Evolutionary conservation across 306 rosid genomes (phyloP).

Genomic region (Castanea sativa): DNA sequence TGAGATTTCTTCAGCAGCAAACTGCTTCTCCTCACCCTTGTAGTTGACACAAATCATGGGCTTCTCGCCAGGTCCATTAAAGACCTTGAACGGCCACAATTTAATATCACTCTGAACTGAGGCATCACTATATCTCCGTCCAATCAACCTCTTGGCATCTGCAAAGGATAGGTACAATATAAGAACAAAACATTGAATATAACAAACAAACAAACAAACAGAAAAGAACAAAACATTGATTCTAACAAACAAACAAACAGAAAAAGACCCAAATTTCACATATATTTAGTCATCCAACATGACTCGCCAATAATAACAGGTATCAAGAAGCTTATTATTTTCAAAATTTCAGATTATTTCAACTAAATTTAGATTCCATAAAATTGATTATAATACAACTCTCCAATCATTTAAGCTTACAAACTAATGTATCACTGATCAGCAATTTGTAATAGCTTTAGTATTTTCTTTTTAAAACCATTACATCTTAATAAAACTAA

Average conservation of each 20-base stretch:
- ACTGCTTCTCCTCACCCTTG: constrained; percentile 59
- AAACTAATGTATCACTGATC: not conserved
- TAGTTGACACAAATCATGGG: constrained; percentile 50
- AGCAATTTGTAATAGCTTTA: no score
- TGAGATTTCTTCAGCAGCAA: constrained; percentile 62
- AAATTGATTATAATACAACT: not conserved
- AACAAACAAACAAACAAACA: no score
- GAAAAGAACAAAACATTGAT: not conserved
- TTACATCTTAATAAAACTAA: no score
- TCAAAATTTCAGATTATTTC: not conserved
- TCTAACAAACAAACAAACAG: not conserved
- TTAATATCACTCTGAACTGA: constrained; percentile 65
- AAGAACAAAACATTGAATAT: not conserved
- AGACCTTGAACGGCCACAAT: constrained; percentile 63
- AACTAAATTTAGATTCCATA: not conserved
- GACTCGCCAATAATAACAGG: not conserved
- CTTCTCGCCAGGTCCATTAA: constrained; percentile 51
- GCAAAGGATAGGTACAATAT: not conserved
- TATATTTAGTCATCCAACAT: not conserved
- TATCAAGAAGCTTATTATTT: no score
- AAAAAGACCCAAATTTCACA: not conserved
- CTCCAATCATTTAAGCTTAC: not conserved
- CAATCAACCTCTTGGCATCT: constrained; percentile 74
- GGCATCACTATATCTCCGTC: constrained; percentile 52
- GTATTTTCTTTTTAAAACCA: no score